Conservation (phyloP, 2,329 filamentous ascomycete genomes). For the Colletotrichum navitas region DNA sequence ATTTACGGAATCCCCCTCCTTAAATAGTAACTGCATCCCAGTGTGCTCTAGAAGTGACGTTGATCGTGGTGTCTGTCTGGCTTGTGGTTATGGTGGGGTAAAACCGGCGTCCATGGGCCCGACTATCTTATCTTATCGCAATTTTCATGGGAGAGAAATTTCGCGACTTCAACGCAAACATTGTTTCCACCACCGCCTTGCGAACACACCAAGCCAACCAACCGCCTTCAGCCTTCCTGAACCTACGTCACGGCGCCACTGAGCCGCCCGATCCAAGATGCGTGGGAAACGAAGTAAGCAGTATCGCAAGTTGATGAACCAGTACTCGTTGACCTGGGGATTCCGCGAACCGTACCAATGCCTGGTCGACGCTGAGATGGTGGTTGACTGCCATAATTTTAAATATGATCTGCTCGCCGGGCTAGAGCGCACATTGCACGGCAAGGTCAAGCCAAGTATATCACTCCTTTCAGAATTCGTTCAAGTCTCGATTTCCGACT, state of each 20-base stretch:
- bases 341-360: slow-evolving; percentile 97
- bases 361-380: slow-evolving; percentile 86
- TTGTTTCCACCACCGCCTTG: background rate
- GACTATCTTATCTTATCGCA: slow-evolving; percentile 42
- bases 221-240: slow-evolving; percentile 1
- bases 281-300: slow-evolving; percentile 65
- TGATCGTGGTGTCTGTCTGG: background rate
- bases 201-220: slow-evolving; percentile 5
- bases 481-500: background rate
- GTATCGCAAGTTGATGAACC: slow-evolving; percentile 88
- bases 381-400: slow-evolving; percentile 83
- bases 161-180: slow-evolving; percentile 17
- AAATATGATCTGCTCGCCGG: slow-evolving; percentile 89
- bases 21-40: too few species aligned
- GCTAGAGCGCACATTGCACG: slow-evolving; percentile 86
- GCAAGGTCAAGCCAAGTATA: slow-evolving; percentile 84
- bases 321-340: slow-evolving; percentile 87
- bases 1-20: background rate
- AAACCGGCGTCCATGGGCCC: slow-evolving; percentile 11
- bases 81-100: slow-evolving; percentile 32
- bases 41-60: background rate
- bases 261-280: slow-evolving; percentile 50
- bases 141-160: slow-evolving; percentile 38
- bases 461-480: slow-evolving; percentile 35
- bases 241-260: slow-evolving; percentile 17